phyloP scores from a whole-genome alignment of 2,329 filamentous ascomycete genomes.

The Ophiocordyceps camponoti-leonardi region DNA sequence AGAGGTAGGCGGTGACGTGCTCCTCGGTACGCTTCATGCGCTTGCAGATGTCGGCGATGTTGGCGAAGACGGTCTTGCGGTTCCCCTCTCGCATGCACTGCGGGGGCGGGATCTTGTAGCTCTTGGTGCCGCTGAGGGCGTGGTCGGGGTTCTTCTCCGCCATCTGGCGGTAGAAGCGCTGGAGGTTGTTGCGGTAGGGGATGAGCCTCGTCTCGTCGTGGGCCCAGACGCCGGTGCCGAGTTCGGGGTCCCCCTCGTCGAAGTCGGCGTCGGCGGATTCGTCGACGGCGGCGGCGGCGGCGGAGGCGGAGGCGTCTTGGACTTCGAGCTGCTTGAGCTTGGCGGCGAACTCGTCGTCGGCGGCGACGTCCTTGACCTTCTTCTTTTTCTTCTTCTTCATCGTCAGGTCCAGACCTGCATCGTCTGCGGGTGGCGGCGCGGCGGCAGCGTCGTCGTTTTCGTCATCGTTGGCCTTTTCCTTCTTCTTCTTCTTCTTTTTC shows the following conservation, averaged over 20 bases:
- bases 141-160: slow-evolving; percentile 95
- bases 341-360: slow-evolving; percentile 44
- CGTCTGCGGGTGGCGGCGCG: slow-evolving; percentile 29
- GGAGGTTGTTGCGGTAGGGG: slow-evolving; percentile 70
- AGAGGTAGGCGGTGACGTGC: slow-evolving; percentile 91
- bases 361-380: slow-evolving; percentile 39
- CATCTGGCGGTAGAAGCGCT: slow-evolving; percentile 86
- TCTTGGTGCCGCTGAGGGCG: slow-evolving; percentile 72
- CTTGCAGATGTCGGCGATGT: slow-evolving; percentile 97
- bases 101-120: slow-evolving; percentile 97
- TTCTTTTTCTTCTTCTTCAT: slow-evolving; percentile 74
- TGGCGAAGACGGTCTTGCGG: slow-evolving; percentile 99
- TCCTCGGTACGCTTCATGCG: slow-evolving; percentile 98
- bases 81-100: slow-evolving; percentile 99
- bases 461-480: slow-evolving; percentile 19
- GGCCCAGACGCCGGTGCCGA: slow-evolving; percentile 78
- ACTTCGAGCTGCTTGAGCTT: slow-evolving; percentile 46
- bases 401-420: slow-evolving; percentile 38
- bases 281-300: slow-evolving; percentile 30
- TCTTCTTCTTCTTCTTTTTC: slow-evolving; percentile 69
- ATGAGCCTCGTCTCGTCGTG: slow-evolving; percentile 66
- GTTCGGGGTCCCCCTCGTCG: slow-evolving; percentile 61
- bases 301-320: slow-evolving; percentile 45
- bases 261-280: slow-evolving; percentile 29
- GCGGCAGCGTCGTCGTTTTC: slow-evolving; percentile 19